phyloP scores from a whole-genome alignment of 805 yeast genomes.

The Candida insectorum region DNA sequence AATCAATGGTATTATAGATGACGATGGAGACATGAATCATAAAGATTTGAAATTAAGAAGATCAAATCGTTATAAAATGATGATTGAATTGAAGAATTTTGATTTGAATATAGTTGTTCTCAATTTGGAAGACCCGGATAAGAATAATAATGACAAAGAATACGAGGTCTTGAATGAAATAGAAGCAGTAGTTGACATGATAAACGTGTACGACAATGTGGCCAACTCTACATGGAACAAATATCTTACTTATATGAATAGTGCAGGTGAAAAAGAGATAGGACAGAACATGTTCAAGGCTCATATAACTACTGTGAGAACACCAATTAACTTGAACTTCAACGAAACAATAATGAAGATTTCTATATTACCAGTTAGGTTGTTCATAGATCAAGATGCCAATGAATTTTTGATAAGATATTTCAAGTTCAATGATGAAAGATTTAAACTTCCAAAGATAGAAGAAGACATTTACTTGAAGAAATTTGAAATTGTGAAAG shows the following conservation, averaged over 20 bases:
- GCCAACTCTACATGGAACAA: constrained; percentile 91
- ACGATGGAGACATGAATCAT: constrained; percentile 12
- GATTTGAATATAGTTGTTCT: constrained; percentile 44
- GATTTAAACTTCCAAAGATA: constrained; percentile 56
- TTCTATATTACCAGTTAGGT: constrained; percentile 65
- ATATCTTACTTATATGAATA: constrained; percentile 66
- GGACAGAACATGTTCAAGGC: constrained; percentile 62
- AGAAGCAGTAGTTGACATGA: constrained; percentile 26
- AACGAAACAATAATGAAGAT: constrained; percentile 60
- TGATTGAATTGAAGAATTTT: constrained; percentile 54
- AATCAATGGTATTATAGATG: constrained; percentile 14
- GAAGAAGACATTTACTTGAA: constrained; percentile 71
- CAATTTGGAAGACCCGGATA: constrained; percentile 46
- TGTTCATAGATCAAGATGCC: constrained; percentile 92
- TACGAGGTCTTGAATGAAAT: constrained; percentile 49
- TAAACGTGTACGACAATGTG: constrained; percentile 42
- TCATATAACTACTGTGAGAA: constrained; percentile 57
- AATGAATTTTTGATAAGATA: constrained; percentile 79
- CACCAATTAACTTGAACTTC: constrained; percentile 60
- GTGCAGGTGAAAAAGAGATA: constrained; percentile 66
- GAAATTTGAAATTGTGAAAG: constrained; percentile 53
- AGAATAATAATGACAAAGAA: constrained; percentile 18
- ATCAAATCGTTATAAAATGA: constrained; percentile 57
- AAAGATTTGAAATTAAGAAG: constrained; percentile 59
- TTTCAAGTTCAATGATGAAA: constrained; percentile 70